Evolutionary conservation across 257 asterid species (phyloP).

Genomic region (Linderniella brevidens): DNA sequence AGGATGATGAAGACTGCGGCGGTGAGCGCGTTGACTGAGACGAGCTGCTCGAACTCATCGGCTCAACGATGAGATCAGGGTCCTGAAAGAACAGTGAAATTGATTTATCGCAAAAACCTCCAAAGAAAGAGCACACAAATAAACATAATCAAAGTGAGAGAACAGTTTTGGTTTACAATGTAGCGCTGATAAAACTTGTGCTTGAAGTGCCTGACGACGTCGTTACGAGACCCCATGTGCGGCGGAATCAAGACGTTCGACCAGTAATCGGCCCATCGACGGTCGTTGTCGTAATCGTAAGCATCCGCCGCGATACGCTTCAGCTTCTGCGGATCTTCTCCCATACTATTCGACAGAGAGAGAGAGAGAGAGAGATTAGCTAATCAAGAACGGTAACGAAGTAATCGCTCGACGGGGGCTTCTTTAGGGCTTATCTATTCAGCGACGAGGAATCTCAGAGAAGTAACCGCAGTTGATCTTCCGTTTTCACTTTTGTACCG

Average conservation of each 20-base stretch:
- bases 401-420: too few species aligned
- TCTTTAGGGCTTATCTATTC: too few species aligned
- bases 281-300: conserved; percentile 72
- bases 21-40: conserved; percentile 39
- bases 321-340: conserved; percentile 63
- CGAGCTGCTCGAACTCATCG: conserved; percentile 16
- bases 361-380: neutral
- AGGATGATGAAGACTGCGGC: conserved; percentile 40
- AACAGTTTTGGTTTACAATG: conserved; percentile 27
- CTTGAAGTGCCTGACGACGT: conserved; percentile 73
- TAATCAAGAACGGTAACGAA: neutral
- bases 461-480: too few species aligned
- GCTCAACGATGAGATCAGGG: conserved; percentile 4
- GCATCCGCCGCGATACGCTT: conserved; percentile 79
- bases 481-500: too few species aligned
- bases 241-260: conserved; percentile 92
- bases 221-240: conserved; percentile 59
- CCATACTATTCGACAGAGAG: conserved; percentile 35
- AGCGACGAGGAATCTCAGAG: too few species aligned
- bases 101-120: neutral
- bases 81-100: conserved; percentile 4
- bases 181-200: conserved; percentile 93
- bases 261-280: conserved; percentile 87
- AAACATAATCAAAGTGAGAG: neutral
- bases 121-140: neutral